Percentiles rank a stretch among this genome's conserved stretches.
Evolutionary conservation across 805 yeast genomes (phyloP).

Genomic region (Candida koratica): DNA sequence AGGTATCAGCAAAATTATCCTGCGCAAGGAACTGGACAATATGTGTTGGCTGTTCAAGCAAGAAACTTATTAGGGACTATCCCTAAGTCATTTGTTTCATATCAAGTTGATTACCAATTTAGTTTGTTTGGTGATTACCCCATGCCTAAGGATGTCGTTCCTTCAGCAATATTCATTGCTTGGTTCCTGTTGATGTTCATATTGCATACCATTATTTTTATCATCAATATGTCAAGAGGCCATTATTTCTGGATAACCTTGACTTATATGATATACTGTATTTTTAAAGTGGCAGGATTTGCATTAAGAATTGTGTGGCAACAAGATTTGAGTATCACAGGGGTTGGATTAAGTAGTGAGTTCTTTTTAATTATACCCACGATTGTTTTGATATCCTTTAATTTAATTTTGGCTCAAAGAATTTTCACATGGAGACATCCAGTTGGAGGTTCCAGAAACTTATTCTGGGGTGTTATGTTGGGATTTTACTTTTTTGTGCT

Average conservation of each 20-base stretch:
- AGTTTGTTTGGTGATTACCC: conserved; percentile 68
- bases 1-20: conserved; percentile 28
- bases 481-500: conserved; percentile 49
- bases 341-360: conserved; percentile 52
- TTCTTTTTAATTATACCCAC: conserved; percentile 56
- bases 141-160: conserved; percentile 48
- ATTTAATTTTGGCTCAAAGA: conserved; percentile 62
- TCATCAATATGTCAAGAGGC: conserved; percentile 47
- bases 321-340: conserved; percentile 41
- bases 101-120: conserved; percentile 39
- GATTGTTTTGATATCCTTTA: conserved; percentile 54
- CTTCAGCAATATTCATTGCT: conserved; percentile 54
- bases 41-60: conserved; percentile 26
- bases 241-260: conserved; percentile 58
- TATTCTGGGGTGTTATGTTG: conserved; percentile 51
- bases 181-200: conserved; percentile 47
- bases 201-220: conserved; percentile 46
- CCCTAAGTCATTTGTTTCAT: conserved; percentile 39
- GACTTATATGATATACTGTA: conserved; percentile 51
- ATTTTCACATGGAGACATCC: conserved; percentile 78
- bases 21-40: conserved; percentile 30
- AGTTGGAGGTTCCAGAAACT: conserved; percentile 51
- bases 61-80: conserved; percentile 33
- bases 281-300: conserved; percentile 55
- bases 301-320: conserved; percentile 59